Conservation (phyloP, 768 basidiomycete genomes). For the Gymnopilus dilepis region DNA sequence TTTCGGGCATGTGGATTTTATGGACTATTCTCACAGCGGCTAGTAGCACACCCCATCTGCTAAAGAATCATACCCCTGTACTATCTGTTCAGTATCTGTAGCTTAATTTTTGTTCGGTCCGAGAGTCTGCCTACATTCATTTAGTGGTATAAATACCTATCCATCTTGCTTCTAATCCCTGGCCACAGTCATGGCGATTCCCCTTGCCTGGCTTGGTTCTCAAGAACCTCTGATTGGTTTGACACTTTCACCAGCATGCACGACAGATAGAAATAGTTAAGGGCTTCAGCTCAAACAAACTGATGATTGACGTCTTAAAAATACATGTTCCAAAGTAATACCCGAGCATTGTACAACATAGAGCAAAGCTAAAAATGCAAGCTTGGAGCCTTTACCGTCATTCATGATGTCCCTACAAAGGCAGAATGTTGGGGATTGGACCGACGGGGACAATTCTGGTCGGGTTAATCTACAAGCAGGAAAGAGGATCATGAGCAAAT, state of each 20-base stretch:
- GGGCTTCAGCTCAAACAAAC: too few species aligned
- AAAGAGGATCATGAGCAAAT: background rate
- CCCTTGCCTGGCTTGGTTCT: too few species aligned
- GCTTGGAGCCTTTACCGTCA: background rate
- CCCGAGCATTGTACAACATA: too few species aligned
- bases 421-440: slow-evolving; percentile 70
- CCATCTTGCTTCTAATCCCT: too few species aligned
- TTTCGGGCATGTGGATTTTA: background rate
- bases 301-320: too few species aligned
- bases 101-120: background rate
- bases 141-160: too few species aligned
- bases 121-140: too few species aligned
- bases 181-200: too few species aligned
- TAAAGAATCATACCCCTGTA: background rate
- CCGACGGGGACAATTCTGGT: slow-evolving; percentile 78
- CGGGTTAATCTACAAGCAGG: slow-evolving; percentile 68
- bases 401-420: slow-evolving; percentile 42
- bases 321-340: too few species aligned
- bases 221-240: too few species aligned
- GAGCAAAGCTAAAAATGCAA: background rate
- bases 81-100: background rate
- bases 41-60: background rate
- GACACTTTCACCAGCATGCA: too few species aligned
- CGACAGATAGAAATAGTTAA: too few species aligned
- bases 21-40: background rate